Conservation (phyloP, 2,329 filamentous ascomycete genomes). For the Sclerotiophoma versabilis region DNA sequence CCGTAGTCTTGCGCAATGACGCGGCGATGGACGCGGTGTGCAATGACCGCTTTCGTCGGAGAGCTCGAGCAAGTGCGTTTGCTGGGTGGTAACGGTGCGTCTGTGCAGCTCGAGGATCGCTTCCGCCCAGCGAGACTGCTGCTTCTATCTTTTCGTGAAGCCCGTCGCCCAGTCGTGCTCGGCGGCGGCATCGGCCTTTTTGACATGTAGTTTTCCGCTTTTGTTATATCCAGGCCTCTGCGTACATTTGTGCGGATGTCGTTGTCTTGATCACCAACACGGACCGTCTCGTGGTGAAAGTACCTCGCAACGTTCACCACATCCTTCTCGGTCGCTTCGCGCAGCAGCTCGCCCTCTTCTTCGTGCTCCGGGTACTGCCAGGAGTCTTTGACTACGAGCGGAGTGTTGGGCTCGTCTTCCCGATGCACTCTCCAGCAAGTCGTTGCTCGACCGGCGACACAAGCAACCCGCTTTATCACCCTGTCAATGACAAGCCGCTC, state of each 20-base stretch:
- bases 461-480: conserved; percentile 23
- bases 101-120: conserved; percentile 23
- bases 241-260: conserved; percentile 45
- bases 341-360: conserved; percentile 54
- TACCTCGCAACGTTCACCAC: conserved; percentile 53
- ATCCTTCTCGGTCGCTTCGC: conserved; percentile 45
- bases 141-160: neutral
- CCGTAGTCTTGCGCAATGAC: conserved; percentile 53
- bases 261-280: conserved; percentile 42
- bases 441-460: conserved; percentile 24
- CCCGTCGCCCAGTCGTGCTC: neutral
- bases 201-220: conserved; percentile 44
- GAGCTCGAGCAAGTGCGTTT: conserved; percentile 27
- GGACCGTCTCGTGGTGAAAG: conserved; percentile 54
- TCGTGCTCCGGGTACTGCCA: conserved; percentile 54
- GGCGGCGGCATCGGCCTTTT: conserved; percentile 28
- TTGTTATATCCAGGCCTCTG: conserved; percentile 42
- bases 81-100: conserved; percentile 22
- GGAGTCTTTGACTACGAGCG: conserved; percentile 57
- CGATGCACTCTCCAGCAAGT: conserved; percentile 23
- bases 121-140: conserved; percentile 6
- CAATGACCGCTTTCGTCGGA: conserved; percentile 17
- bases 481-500: conserved; percentile 29
- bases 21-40: conserved; percentile 52
- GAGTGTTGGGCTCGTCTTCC: neutral